These are phyloP conservation scores for Magnolia kwangsiensis DNA, from an alignment of 164 flowering plant genomes.

Conservation along the genomic window DNA sequence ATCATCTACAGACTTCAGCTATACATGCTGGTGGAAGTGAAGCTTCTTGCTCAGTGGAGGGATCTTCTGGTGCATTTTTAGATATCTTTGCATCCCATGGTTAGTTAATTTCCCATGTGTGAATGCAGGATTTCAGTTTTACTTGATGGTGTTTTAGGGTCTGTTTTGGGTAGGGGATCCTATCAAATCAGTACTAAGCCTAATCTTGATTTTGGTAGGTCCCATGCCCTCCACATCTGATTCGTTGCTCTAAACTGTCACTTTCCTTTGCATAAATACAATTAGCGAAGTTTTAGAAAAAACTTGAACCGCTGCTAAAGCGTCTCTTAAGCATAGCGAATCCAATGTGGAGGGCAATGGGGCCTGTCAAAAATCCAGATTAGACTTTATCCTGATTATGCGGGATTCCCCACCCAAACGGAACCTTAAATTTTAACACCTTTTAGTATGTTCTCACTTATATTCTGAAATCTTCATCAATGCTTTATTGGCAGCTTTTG, in stretches of 20 bases:
- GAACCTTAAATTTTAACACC: not conserved
- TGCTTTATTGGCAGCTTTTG: too few relatives aligned
- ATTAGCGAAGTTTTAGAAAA: too few relatives aligned
- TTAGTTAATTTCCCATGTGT: not conserved
- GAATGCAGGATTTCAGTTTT: not conserved
- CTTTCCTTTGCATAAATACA: too few relatives aligned
- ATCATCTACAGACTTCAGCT: conserved; percentile 67
- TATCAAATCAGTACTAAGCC: too few relatives aligned
- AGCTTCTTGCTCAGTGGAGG: conserved; percentile 82
- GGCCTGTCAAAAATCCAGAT: too few relatives aligned
- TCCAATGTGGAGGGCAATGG: too few relatives aligned
- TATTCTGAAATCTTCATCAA: too few relatives aligned
- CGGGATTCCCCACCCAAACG: too few relatives aligned
- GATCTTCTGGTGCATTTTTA: conserved; percentile 61
- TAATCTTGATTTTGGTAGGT: not conserved
- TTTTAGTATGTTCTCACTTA: not conserved
- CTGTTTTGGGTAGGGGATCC: not conserved
- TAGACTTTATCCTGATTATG: too few relatives aligned
- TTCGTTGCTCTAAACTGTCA: not conserved
- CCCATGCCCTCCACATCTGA: not conserved
- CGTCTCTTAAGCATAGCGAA: too few relatives aligned
- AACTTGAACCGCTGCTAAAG: too few relatives aligned
- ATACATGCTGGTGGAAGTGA: conserved; percentile 81
- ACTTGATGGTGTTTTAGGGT: not conserved
- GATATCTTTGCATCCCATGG: not conserved